Base-by-base conservation (phyloP, 345 rosid genomes). In the Turnera subulata region DNA sequence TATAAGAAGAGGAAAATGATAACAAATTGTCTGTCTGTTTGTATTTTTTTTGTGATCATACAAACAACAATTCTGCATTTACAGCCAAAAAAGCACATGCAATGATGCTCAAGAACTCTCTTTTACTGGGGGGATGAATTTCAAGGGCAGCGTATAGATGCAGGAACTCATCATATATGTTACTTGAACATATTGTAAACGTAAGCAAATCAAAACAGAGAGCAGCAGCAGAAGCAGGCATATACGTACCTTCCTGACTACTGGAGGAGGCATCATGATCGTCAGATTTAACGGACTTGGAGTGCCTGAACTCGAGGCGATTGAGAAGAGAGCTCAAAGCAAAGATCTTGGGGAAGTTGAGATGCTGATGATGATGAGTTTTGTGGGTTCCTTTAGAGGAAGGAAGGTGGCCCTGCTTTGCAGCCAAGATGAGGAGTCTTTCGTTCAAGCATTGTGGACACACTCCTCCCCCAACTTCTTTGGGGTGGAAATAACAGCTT, bases 381-480 rank as follows among this genome's bases (percentile, higher is more conserved):
- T 8, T 76, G 61, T 15, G 84, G 76, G 70, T 69, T 77, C 62
- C 11, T 40, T 33, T 38, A 10, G 76, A 50, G 4, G 84, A 73
- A 61, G 84, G 38, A 39, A 56, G 57, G 47, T 50, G 55, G 42
- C 77, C 70, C 68, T 83, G 93, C 67, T 80, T 83, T 58, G 94
- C 73, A 52, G 91, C 91, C 66, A 93, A 74, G 58, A 89, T 44
- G 11, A 89, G 68, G 55, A 93, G 99, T 82, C 91, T 87, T 66
- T 93, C 97, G 42, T 82, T 82, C 55, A 93, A 55, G 75, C 99
- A 93, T 8, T 79, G 67, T 22, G 94, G 75, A 55, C 99, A 93
- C 22, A 93, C 85, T 18, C 99, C 99, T 23, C 87, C 66, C 22
- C 75, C 45, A 9, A 56, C 69, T 64, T 78, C 82, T 49, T 73